Evolutionary conservation across 352 stramenopile genomes (phyloP).

Genomic region (Pythium grandisporangium): DNA sequence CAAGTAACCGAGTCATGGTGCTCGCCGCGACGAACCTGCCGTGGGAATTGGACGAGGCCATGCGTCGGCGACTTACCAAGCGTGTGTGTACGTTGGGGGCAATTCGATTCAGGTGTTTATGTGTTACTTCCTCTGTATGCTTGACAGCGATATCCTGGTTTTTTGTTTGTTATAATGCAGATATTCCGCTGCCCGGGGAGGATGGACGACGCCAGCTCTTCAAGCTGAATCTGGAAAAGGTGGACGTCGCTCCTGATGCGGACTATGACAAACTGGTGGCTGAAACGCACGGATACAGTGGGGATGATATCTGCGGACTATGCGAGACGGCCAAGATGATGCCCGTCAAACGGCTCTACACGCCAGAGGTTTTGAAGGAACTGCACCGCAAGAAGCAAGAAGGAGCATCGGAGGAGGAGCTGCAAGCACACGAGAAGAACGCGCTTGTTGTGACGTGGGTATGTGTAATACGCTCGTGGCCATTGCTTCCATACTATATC

Average conservation of each 20-base stretch:
- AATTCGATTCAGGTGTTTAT: no score
- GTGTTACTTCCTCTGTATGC: no score
- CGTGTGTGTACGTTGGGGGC: constrained; percentile 48
- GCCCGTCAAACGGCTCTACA: constrained; percentile 33
- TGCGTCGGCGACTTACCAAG: constrained; percentile 89
- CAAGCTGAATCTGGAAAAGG: constrained; percentile 55
- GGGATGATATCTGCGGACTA: constrained; percentile 32
- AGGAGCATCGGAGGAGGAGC: constrained; percentile 37
- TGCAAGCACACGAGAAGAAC: constrained; percentile 48
- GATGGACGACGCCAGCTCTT: constrained; percentile 63
- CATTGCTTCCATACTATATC: not conserved
- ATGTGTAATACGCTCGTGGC: not conserved
- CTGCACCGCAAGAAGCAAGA: constrained; percentile 46
- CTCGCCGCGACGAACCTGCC: constrained; percentile 89
- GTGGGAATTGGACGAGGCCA: constrained; percentile 90
- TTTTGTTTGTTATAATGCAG: constrained; percentile 15
- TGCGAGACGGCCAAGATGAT: constrained; percentile 44
- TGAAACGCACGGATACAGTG: constrained; percentile 49
- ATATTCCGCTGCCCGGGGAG: constrained; percentile 23
- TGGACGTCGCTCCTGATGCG: constrained; percentile 78
- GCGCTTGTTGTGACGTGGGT: constrained; percentile 45
- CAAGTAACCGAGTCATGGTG: constrained; percentile 76
- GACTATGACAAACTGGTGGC: constrained; percentile 58
- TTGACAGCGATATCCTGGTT: not conserved
- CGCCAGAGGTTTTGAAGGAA: constrained; percentile 30